Base-by-base conservation (phyloP, 306 rosid genomes). In the Rubus idaeus region DNA sequence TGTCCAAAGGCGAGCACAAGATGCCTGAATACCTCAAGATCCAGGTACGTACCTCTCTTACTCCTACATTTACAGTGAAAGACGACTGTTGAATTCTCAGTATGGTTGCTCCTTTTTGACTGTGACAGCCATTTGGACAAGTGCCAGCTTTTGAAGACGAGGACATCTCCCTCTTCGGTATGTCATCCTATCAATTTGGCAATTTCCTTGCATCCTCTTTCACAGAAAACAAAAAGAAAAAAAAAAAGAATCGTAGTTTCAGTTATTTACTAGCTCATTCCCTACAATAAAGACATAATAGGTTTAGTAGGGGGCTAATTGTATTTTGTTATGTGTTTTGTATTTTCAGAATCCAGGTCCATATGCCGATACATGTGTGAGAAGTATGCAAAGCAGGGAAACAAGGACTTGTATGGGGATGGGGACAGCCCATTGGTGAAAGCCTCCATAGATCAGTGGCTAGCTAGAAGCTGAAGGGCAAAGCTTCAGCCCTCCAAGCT, bases 121-220 rank as follows among this genome's bases (percentile, higher is more conserved):
- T 77, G 50, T 67, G 13, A 61, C 81, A 92, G 87, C 98, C 98
- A 13, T 91, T 94, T 68, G 97, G 92, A 42, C 97, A 94, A 88
- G 98, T 94, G 13, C 98, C 97, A 3, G 97, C 90, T 68, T 94
- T 91, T 84, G 83, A 94, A 44, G 98, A 94, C 64, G 88, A 86
- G 0, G 10, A 69, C 70, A 80, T 86, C 68, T 74, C 96, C 68
- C 87, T 91, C 71, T 94, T 94, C 46, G 98, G 98, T 90, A 77
- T 78, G 51, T 50, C 0, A 23, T 0, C 26, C 26, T 23, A 23
- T 23, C 26, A 23, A 23, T 23, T 23, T 23, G 26, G 26, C 26
- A 23, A 23, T 23, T 23, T 23, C 26, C 26, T 23, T 23, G 26
- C 26, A 23, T 23, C 1, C 26, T 23, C 1, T 23, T 23, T 23